Evolutionary conservation across 129 eudicot genomes (phyloP), one percentile per base, ranked within the genome.

Genomic region (Glebionis coronaria): DNA sequence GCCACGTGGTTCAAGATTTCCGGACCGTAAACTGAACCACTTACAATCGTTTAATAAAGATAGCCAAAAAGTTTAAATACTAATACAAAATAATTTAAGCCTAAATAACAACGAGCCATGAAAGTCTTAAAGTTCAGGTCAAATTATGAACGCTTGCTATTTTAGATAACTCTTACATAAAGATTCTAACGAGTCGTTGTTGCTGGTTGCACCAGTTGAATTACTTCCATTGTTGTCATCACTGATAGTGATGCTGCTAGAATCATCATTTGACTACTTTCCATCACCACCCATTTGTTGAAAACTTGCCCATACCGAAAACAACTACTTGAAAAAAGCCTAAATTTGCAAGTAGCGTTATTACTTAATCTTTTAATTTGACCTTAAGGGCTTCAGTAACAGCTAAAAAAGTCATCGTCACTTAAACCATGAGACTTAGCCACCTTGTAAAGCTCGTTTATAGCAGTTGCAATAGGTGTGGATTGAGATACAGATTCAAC

Each of bases 401-500:
- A 8, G 98, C 98, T n/a, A 0, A 96, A 92, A 76, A 88, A 92
- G 75, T 88, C 98, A 1, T 84, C 79, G 61, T 92, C 95, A n/a
- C 98, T 78, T 10, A 88, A 75, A 3, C 98, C 98, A 12, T 57
- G 82, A 14, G 89, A 78, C 73, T 92, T 92, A 0, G 98, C 98
- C 35, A 83, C 83, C 80, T 92, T 92, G 82, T 92, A 92, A 55
- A 88, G 96, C 73, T 92, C 98, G 19, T 92, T 92, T 31, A 95
- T 81, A 52, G 98, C 98, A 13, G 96, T 96, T 47, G 98, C 98
- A 54, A 88, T 82, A 1, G 98, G 98, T 14, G 83, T 92, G 3
- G 98, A 76, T 68, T 85, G 96, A 12, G 95, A 92, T 47, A 92
- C 96, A 1, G 96, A 83, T 76, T 92, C 98, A 3, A 95, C 98